Evolutionary conservation across 805 yeast genomes (phyloP), one percentile per base, ranked within the genome.

Genomic region (Wickerhamomyces alni): DNA sequence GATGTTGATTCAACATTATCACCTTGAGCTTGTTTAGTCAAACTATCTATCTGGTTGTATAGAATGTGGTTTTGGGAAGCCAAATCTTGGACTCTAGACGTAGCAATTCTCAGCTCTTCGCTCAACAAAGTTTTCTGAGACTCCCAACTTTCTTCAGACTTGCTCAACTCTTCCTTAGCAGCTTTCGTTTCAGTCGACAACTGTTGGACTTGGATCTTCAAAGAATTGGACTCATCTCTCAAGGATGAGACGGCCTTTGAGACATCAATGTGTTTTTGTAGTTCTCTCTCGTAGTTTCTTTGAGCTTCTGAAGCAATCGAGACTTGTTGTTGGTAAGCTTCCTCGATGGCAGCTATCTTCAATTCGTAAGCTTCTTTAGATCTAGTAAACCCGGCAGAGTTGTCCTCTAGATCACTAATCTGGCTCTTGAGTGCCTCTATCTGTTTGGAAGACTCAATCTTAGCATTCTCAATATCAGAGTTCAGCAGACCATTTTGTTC

Each of bases 61-160:
- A 87, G 63, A 5, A 85, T 66, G 36, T 74, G 66, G 54, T 86
- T 84, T 55, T 86, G 94, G n/a, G 75, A 67, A 12, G 74, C 65
- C 29, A 85, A 60, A 38, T 80, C 88, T 17, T 73, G 69, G 19
- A 74, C 52, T 44, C 77, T 72, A 4, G 59, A 48, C 17, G 66
- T 68, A 8, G 73, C 61, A 17, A 57, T 46, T n/a, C 62, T 66
- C 33, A 82, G 52, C 39, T 77, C 75, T 32, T 67, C 71, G 39
- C 73, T 77, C 21, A 69, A 58, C 2, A 59, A 56, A 2, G 51
- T 32, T 48, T 60, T 68, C 49, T 74, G 75, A 3, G 62, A 34
- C 4, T 63, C 66, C 77, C 80, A 74, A 36, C 68, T 66, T 21
- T 62, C 60, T 40, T 69, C 67, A 8, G 70, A 61, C 15, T 56